Percentiles rank a stretch among this genome's conserved stretches.
Conservation (phyloP, 192 early-diverging fungal genomes). For the Podila epicladia region DNA sequence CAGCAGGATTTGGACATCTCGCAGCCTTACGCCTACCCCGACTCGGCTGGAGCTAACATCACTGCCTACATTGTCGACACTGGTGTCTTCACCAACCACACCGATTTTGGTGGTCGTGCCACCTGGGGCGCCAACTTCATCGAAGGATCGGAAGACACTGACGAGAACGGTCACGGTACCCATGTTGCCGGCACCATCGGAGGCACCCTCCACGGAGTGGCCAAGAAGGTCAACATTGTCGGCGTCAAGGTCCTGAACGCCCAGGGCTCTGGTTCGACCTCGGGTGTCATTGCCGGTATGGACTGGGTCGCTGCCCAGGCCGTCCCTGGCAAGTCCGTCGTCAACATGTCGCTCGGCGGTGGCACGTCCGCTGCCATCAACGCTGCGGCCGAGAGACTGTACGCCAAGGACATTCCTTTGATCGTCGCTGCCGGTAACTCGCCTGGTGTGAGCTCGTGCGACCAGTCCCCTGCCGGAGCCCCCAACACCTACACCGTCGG, state of each 20-base stretch:
- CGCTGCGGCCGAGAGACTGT: no score
- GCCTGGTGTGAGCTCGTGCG: constrained; percentile 61
- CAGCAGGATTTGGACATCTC: no score
- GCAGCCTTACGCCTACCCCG: constrained; percentile 21
- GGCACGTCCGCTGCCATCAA: no score
- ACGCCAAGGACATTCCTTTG: constrained; percentile 7
- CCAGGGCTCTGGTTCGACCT: constrained; percentile 60
- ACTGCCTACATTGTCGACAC: constrained; percentile 58
- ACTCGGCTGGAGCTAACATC: constrained; percentile 44
- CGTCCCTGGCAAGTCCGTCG: no score
- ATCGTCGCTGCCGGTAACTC: constrained; percentile 70
- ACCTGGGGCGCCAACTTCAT: constrained; percentile 55
- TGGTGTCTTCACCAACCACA: constrained; percentile 35
- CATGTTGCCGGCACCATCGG: constrained; percentile 58
- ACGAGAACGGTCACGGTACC: constrained; percentile 62
- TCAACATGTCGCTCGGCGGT: no score
- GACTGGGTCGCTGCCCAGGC: no score
- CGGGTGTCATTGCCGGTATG: constrained; percentile 33
- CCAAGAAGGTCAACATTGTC: constrained; percentile 66
- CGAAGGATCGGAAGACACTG: constrained; percentile 28
- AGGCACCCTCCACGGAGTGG: constrained; percentile 67
- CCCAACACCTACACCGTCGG: constrained; percentile 54
- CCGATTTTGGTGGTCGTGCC: constrained; percentile 63
- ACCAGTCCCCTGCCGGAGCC: constrained; percentile 58
- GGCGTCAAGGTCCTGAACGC: constrained; percentile 69